These are phyloP conservation scores for Pseudonitzschia pungens DNA, from an alignment of 108 stramenopile species.

Conservation along the genomic window DNA sequence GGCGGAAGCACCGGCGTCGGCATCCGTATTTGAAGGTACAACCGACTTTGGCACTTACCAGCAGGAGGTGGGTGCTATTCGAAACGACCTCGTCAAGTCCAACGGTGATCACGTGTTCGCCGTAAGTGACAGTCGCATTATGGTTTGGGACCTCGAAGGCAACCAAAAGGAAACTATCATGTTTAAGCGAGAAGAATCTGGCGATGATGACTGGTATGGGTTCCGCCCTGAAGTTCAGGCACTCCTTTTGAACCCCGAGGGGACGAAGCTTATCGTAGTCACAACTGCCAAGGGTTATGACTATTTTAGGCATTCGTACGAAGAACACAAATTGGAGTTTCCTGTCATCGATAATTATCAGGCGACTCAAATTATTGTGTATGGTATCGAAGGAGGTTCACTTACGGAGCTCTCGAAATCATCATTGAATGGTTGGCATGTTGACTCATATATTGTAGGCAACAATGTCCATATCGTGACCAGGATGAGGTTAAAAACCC, in stretches of 20 bases:
- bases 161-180: not conserved
- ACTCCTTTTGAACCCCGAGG: conserved; percentile 23
- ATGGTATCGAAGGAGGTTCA: conserved; percentile 30
- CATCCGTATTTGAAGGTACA: not conserved
- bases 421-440: conserved; percentile 35
- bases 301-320: not conserved
- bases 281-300: conserved; percentile 19
- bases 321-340: too few species aligned
- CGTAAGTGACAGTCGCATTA: conserved; percentile 21
- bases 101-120: conserved; percentile 50
- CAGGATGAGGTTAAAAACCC: not conserved
- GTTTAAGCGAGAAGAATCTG: not conserved
- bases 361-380: conserved; percentile 33
- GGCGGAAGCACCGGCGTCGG: not conserved
- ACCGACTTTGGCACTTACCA: conserved; percentile 54
- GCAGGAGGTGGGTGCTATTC: conserved; percentile 56
- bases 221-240: conserved; percentile 20
- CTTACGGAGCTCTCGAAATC: conserved; percentile 1
- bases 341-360: conserved; percentile 28
- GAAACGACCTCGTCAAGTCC: conserved; percentile 51
- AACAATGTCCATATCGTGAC: conserved; percentile 38
- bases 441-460: conserved; percentile 27
- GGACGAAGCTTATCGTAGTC: conserved; percentile 22
- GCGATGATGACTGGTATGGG: not conserved
- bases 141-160: conserved; percentile 10